Percentiles rank a stretch among this genome's conserved stretches.
These are phyloP conservation scores for Eragrostis curvula DNA, from an alignment of 176 grass and related monocot species.

Conservation along the genomic window DNA sequence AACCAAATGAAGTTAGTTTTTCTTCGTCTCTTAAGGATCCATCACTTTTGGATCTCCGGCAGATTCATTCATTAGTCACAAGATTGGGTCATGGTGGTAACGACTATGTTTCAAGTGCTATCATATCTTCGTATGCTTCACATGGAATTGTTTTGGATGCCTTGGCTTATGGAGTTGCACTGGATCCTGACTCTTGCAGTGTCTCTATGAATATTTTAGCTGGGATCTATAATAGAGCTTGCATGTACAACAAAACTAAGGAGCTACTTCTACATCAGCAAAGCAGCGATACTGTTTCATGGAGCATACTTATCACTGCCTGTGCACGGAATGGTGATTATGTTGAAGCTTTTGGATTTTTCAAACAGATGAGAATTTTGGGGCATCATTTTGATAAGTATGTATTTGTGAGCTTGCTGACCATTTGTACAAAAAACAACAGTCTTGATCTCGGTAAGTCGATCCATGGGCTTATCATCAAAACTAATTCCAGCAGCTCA, in stretches of 20 bases:
- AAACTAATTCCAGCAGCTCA: conserved; percentile 52
- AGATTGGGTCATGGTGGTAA: conserved; percentile 65
- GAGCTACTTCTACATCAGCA: conserved; percentile 55
- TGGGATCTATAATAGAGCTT: conserved; percentile 61
- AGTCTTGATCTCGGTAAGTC: conserved; percentile 66
- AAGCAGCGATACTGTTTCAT: conserved; percentile 61
- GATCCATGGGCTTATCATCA: conserved; percentile 73
- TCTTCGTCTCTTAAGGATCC: conserved; percentile 67
- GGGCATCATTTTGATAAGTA: conserved; percentile 58
- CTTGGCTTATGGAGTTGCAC: conserved; percentile 45
- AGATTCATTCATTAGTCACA: conserved; percentile 72
- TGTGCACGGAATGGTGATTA: conserved; percentile 61
- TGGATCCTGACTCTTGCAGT: conserved; percentile 39
- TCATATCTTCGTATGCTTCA: conserved; percentile 72
- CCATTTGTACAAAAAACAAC: conserved; percentile 72
- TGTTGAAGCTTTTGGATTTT: conserved; percentile 56
- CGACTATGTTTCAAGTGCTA: conserved; percentile 64
- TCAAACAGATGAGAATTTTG: conserved; percentile 61
- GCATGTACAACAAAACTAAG: conserved; percentile 57
- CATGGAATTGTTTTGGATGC: conserved; percentile 54
- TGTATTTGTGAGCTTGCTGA: conserved; percentile 60
- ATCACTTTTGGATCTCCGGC: conserved; percentile 46
- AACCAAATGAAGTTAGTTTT: conserved; percentile 62
- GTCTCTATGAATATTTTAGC: conserved; percentile 61
- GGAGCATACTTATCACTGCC: conserved; percentile 78